phyloP scores from a whole-genome alignment of 202 grass and related monocot species.

The Schoenoplectus triqueter region DNA sequence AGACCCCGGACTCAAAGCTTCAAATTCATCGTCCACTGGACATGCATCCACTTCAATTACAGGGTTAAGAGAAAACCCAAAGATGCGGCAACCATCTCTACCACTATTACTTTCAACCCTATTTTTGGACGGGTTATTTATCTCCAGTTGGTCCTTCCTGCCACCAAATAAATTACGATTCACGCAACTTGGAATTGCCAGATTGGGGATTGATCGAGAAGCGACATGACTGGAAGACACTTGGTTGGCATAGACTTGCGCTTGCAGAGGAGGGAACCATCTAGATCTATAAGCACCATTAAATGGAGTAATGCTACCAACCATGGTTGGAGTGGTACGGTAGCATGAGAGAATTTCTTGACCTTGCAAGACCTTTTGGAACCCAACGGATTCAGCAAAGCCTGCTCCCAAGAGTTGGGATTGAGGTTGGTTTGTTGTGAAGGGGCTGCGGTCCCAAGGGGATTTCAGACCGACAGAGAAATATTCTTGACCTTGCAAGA shows the following conservation, averaged over 20 bases:
- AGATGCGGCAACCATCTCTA: slow-evolving; percentile 39
- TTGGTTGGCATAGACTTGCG: slow-evolving; percentile 20
- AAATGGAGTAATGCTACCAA: slow-evolving; percentile 14
- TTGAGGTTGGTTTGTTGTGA: slow-evolving; percentile 32
- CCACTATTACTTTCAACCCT: background rate
- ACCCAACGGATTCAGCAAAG: slow-evolving; percentile 77
- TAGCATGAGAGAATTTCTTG: slow-evolving; percentile 83
- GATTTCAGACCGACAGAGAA: slow-evolving; percentile 55
- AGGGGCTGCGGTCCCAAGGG: slow-evolving; percentile 27
- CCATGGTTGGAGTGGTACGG: slow-evolving; percentile 12
- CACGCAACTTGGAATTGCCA: background rate
- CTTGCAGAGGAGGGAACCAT: slow-evolving; percentile 1
- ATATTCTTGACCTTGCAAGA: slow-evolving; percentile 99
- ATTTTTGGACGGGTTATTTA: slow-evolving; percentile 1
- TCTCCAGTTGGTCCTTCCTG: slow-evolving; percentile 22
- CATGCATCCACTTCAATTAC: slow-evolving; percentile 30
- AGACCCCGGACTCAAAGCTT: slow-evolving; percentile 25
- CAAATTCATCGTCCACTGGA: slow-evolving; percentile 25
- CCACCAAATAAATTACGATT: slow-evolving; percentile 4
- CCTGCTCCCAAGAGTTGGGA: slow-evolving; percentile 44
- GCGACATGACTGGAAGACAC: background rate
- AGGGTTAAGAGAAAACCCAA: slow-evolving; percentile 36
- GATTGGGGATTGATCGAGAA: slow-evolving; percentile 23
- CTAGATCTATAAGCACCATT: slow-evolving; percentile 24
- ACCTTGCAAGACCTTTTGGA: slow-evolving; percentile 99